These are phyloP conservation scores for Myxozyma vanderwaltii DNA, from an alignment of 805 yeast species.

Conservation along the genomic window DNA sequence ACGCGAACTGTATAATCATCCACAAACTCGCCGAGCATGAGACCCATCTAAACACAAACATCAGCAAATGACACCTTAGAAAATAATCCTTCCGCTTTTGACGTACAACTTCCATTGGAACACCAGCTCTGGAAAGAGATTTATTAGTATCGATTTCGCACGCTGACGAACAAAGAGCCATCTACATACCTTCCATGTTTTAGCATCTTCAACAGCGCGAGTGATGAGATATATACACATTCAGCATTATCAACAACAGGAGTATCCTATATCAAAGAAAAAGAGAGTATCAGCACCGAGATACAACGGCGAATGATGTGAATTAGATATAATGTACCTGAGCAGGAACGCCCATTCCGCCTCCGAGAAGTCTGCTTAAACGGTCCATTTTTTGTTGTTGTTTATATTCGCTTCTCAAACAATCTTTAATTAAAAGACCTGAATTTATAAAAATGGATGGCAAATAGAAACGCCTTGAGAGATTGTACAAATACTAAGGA, in stretches of 20 bases:
- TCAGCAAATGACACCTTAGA: not conserved
- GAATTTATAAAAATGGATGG: not conserved
- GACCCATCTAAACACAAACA: slow-evolving; percentile 64
- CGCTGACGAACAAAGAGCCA: not conserved
- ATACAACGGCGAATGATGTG: too few relatives aligned
- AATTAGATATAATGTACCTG: not conserved
- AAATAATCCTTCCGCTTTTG: not conserved
- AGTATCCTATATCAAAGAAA: slow-evolving; percentile 26
- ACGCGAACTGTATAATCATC: slow-evolving; percentile 97
- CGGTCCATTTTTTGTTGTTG: slow-evolving; percentile 24
- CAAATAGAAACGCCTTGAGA: not conserved
- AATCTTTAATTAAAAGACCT: not conserved
- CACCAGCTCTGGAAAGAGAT: slow-evolving; percentile 47
- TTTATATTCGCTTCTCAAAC: not conserved
- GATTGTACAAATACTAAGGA: not conserved
- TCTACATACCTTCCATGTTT: slow-evolving; percentile 75
- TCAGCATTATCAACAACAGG: slow-evolving; percentile 74
- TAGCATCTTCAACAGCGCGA: slow-evolving; percentile 93
- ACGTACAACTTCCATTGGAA: slow-evolving; percentile 66
- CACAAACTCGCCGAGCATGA: slow-evolving; percentile 97
- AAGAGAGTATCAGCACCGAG: not conserved
- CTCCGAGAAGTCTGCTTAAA: slow-evolving; percentile 28
- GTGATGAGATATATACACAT: slow-evolving; percentile 92
- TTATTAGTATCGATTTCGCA: slow-evolving; percentile 2
- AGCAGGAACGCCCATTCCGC: slow-evolving; percentile 16